Evolutionary conservation across 805 yeast species (phyloP), one percentile per base, ranked within the genome.

Genomic region (Candida hungchunana): DNA sequence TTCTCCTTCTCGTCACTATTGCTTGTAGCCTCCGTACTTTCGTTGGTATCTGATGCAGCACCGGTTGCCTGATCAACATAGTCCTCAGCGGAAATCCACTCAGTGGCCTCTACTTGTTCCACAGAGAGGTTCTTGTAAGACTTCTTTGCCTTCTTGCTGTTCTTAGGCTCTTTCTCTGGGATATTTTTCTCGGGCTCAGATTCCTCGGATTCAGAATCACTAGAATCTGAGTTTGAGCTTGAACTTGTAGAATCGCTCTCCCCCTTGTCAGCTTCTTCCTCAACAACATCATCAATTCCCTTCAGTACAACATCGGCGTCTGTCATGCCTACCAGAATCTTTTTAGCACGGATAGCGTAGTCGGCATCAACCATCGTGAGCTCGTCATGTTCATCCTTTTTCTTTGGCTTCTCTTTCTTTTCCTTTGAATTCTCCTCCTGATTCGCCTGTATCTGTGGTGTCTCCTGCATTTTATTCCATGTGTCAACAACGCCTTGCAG

Each of bases 381-480:
- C 16, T 42, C 45, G 15, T 42, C 46, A 17, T 39, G 37, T 19
- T 36, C 35, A 18, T 34, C 38, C 39, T 28, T 34, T 37, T 31
- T 43, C 43, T 37, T 27, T 16, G 34, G 36, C 19, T 24, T 31
- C 26, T 19, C 28, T 18, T 40, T 37, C 22, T 36, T 24, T 18
- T 30, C 32, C 29, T 31, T 26, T 12, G n/a, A 5, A 26, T 25
- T 23, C 20, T 37, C 32, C 17, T 36, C 30, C 16, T 33, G 29
- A 9, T 19, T 10, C 15, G 27, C 35, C 6, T 36, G 33, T n/a
- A 19, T 26, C 17, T 34, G 21, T 10, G 25, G 33, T 8, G 18
- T 42, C 34, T 31, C 36, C 23, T 43, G 37, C 32, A 42, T 51
- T 11, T 56, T 58, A 46, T 82, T 82, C 89, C 90, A 83, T 26